A percentile compares a stretch with the other conserved stretches of the same genome.
Conservation (phyloP, 345 rosid genomes). For the Arabidopsis thaliana region DNA sequence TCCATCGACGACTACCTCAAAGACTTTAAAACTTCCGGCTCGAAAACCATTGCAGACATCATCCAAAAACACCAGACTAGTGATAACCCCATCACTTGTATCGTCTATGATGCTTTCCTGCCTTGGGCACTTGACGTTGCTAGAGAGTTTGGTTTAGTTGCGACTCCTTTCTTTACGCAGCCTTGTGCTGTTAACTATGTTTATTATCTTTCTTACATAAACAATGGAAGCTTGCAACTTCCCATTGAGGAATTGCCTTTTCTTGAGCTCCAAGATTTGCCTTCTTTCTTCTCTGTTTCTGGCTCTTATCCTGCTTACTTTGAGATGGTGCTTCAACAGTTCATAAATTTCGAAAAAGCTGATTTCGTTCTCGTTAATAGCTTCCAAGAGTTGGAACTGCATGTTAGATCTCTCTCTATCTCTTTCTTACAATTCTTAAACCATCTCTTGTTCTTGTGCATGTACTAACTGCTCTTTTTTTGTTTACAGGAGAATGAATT, state of each 20-base stretch:
- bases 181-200: slow-evolving; percentile 64
- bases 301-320: slow-evolving; percentile 60
- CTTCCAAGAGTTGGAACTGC: slow-evolving; percentile 54
- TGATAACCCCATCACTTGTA: slow-evolving; percentile 50
- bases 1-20: slow-evolving; percentile 47
- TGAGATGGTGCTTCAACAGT: slow-evolving; percentile 58
- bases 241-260: slow-evolving; percentile 53
- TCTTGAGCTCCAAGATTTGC: slow-evolving; percentile 62
- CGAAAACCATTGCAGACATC: slow-evolving; percentile 54
- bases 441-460: neutral
- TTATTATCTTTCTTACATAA: slow-evolving; percentile 49
- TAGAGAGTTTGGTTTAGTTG: slow-evolving; percentile 52
- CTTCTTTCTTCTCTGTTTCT: slow-evolving; percentile 52
- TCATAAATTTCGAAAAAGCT: slow-evolving; percentile 52
- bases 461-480: slow-evolving; percentile 11
- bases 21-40: slow-evolving; percentile 50
- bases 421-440: neutral
- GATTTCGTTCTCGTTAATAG: slow-evolving; percentile 55
- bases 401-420: slow-evolving; percentile 33
- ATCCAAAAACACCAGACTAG: slow-evolving; percentile 47
- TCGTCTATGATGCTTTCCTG: slow-evolving; percentile 67
- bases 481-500: slow-evolving; percentile 50
- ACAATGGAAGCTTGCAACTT: slow-evolving; percentile 47
- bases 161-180: slow-evolving; percentile 68
- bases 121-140: slow-evolving; percentile 75